These are phyloP conservation scores for Medicago truncatula DNA, from an alignment of 306 rosid species.

Conservation along the genomic window MtrunA17r5.0-ANR NC_053049.1:7463501-7464000, in stretches of 20 bases:
- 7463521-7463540: slow-evolving; percentile 75
- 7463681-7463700: not conserved
- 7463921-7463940: slow-evolving; percentile 16
- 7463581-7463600: slow-evolving; percentile 99
- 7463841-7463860: not conserved
- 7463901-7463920: slow-evolving; percentile 1
- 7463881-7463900: not conserved
- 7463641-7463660: slow-evolving; percentile 82
- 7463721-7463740: slow-evolving; percentile 92
- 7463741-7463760: slow-evolving; percentile 88
- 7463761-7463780: slow-evolving; percentile 92
- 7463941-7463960: slow-evolving; percentile 5
- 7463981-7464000: not conserved
- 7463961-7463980: not conserved
- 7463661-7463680: slow-evolving; percentile 51
- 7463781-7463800: slow-evolving; percentile 92
- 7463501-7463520: slow-evolving; percentile 77
- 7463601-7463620: slow-evolving; percentile 99
- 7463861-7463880: not conserved
- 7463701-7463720: not conserved
- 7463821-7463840: not conserved
- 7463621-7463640: slow-evolving; percentile 91
- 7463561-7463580: slow-evolving; percentile 87
- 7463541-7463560: slow-evolving; percentile 88
- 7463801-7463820: slow-evolving; percentile 92